Conservation (phyloP, 139 green algal species). For the Closterium sp. region DNA sequence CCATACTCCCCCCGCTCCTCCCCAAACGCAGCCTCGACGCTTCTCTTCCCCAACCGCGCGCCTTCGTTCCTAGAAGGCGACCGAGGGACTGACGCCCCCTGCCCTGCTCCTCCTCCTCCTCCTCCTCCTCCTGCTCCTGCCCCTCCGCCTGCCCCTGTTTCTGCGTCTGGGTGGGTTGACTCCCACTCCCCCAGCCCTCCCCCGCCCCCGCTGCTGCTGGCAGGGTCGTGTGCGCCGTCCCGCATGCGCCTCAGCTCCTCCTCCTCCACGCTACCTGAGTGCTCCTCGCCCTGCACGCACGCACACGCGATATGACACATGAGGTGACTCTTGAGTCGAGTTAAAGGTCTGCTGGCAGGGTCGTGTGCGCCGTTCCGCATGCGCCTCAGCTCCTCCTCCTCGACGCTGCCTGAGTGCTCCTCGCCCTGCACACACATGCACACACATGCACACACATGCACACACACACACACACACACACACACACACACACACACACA, state of each 20-base stretch:
- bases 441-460: too few relatives aligned
- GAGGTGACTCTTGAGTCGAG: too few relatives aligned
- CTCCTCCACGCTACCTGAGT: slow-evolving; percentile 2
- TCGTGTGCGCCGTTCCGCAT: too few relatives aligned
- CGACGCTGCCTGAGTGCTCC: too few relatives aligned
- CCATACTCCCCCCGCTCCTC: not conserved
- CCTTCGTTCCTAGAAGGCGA: not conserved
- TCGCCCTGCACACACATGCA: too few relatives aligned
- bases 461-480: too few relatives aligned
- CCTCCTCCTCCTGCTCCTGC: not conserved
- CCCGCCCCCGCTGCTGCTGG: not conserved
- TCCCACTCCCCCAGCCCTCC: not conserved
- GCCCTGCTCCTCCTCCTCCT: not conserved
- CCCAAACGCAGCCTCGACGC: not conserved
- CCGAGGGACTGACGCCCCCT: not conserved
- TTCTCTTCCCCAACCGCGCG: not conserved
- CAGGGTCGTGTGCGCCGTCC: not conserved
- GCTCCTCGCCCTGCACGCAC: slow-evolving; percentile 28
- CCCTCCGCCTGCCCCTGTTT: not conserved
- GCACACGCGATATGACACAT: not conserved
- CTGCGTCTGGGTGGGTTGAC: not conserved
- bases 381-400: too few relatives aligned
- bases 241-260: not conserved
- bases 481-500: too few relatives aligned
- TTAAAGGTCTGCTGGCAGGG: too few relatives aligned